Conservation (phyloP, 179 eudicot genomes). For the Nepenthes alata region DNA sequence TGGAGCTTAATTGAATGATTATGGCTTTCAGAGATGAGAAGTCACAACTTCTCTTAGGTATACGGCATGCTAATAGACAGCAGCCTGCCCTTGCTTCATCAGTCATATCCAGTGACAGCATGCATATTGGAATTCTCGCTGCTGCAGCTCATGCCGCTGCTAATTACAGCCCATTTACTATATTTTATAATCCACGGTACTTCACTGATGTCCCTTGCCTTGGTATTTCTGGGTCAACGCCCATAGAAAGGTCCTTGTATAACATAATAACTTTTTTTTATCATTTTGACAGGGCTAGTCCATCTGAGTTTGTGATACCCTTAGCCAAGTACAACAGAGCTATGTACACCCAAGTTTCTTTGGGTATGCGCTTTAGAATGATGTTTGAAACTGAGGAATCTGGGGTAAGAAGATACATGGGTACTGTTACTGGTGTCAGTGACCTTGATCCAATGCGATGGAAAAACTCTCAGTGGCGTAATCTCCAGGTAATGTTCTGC, state of each 20-base stretch:
- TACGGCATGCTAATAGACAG: constrained; percentile 78
- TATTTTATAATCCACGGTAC: constrained; percentile 95
- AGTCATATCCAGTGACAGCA: constrained; percentile 99
- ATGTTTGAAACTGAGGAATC: constrained; percentile 99
- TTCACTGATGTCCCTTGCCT: background rate
- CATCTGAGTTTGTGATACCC: constrained; percentile 95
- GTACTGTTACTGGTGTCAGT: constrained; percentile 74
- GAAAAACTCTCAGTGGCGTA: constrained; percentile 96
- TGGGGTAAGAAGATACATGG: constrained; percentile 93
- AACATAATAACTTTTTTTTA: background rate
- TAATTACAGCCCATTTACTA: constrained; percentile 87
- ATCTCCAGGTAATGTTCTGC: constrained; percentile 57
- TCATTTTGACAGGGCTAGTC: constrained; percentile 65
- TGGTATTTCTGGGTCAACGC: background rate
- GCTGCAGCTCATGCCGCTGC: constrained; percentile 99
- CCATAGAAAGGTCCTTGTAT: background rate
- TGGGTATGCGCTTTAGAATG: constrained; percentile 97
- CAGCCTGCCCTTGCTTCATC: constrained; percentile 95
- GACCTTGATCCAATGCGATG: constrained; percentile 80
- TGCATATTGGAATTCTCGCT: constrained; percentile 97
- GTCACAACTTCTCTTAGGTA: constrained; percentile 88
- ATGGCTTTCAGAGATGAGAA: constrained; percentile 71
- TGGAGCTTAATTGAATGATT: constrained; percentile 4
- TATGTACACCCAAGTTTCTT: constrained; percentile 86
- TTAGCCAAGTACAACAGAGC: constrained; percentile 95